These are phyloP conservation scores for Colletotrichum sp. DNA, from an alignment of 2,329 filamentous ascomycete genomes.

Conservation along the genomic window DNA sequence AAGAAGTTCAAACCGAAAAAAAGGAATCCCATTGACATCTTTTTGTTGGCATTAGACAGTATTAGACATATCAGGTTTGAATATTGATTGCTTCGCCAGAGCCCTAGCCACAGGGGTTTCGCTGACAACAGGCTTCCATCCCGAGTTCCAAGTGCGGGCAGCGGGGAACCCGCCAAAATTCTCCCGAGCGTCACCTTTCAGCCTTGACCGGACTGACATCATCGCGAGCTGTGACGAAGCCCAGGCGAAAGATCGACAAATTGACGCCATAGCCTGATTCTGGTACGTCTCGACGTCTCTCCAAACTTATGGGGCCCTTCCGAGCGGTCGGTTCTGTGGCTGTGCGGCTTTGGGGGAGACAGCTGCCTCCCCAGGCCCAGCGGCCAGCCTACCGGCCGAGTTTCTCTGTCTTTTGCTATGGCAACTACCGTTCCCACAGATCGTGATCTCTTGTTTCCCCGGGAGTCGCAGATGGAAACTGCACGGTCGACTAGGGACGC, in stretches of 20 bases:
- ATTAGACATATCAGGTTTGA: neutral
- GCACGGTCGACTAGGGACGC: neutral
- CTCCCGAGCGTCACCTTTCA: constrained; percentile 5
- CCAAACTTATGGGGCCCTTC: neutral
- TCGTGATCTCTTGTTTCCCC: neutral
- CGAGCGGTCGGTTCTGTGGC: neutral
- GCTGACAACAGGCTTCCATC: neutral
- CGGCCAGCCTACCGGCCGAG: neutral
- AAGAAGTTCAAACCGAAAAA: neutral
- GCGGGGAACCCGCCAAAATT: constrained; percentile 14
- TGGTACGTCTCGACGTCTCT: neutral
- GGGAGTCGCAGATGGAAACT: neutral
- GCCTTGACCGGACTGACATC: constrained; percentile 19
- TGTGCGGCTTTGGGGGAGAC: neutral
- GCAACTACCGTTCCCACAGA: neutral
- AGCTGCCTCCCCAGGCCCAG: neutral
- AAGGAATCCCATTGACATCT: neutral
- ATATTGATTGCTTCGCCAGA: neutral
- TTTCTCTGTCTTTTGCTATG: neutral
- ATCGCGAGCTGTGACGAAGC: constrained; percentile 16
- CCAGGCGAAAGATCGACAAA: constrained; percentile 13
- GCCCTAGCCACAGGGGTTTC: neutral
- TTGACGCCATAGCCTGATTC: constrained; percentile 12
- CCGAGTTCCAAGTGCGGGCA: constrained; percentile 2
- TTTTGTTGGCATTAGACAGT: neutral